Base-by-base conservation (phyloP, 2,329 filamentous ascomycete species). In the Talaromyces piceae region DNA sequence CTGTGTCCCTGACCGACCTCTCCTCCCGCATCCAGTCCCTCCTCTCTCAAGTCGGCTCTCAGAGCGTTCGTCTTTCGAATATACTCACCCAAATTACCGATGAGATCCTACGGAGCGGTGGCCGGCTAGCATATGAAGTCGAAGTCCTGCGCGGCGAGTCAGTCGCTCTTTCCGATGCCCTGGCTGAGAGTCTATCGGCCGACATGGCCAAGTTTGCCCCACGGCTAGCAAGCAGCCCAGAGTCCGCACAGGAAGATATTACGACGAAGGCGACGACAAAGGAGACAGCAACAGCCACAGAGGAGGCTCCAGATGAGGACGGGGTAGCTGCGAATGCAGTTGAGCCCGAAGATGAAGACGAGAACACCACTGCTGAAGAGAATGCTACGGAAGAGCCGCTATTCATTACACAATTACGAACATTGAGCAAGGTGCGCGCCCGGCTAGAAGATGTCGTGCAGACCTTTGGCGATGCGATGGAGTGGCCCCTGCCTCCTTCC, bases 391-490 rank as follows among this genome's bases (percentile, higher is more conserved):
- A 54, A 18, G 81, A 86, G 52, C 86, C 86, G 1, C 73, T 77
- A 27, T 88, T 86, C 67, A 85, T 96, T 57, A 79, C 79, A 47
- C 85, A 90, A 58, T 77, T 98, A 50, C 87, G 88, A 59, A 94
- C 86, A 12, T 77, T 98, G 31, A 88, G 86, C 3, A 79, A 86
- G 39, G 89, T 97, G 25, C 87, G 91, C 47, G 73, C 81, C 1
- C 86, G 90, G n/a, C 78, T 98, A 13, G 91, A 97, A 57, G 80
- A 83, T 1, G 91, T 97, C 22, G 90, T 97, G 62, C 87, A 88
- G 67, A 86, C 85, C 1, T 98, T 98, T 67, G 91, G 91, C 37
- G 86, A 94, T 60, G 91, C 93, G 27, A 95, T 97, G 88, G 86
- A 94, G 60, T 97, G 95, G 78, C 86, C 88, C 1, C 82, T 96